Percentiles rank a stretch among this genome's conserved stretches.
phyloP scores from a whole-genome alignment of 1,139 yeast species.

The Blastobotrys petasosporus region DNA sequence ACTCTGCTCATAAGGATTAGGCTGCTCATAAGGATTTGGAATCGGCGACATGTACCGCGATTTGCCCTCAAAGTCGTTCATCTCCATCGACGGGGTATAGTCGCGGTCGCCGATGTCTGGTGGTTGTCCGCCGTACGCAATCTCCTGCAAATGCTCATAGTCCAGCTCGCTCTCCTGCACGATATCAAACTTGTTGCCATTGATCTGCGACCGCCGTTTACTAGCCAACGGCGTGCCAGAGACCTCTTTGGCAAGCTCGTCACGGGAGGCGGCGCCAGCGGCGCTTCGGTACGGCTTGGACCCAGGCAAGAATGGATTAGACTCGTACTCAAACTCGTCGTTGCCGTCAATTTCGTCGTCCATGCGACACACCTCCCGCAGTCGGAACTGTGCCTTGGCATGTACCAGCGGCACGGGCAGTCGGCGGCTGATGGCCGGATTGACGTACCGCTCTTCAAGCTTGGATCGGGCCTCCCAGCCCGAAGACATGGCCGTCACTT shows the following conservation, averaged over 20 bases:
- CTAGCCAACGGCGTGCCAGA: neutral
- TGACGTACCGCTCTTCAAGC: constrained; percentile 28
- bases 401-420: constrained; percentile 35
- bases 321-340: constrained; percentile 15
- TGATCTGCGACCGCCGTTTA: constrained; percentile 12
- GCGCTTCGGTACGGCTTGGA: constrained; percentile 1
- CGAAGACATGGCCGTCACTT: constrained; percentile 12
- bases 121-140: constrained; percentile 3
- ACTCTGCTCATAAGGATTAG: neutral
- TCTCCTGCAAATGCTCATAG: constrained; percentile 22
- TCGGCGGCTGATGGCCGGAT: constrained; percentile 30
- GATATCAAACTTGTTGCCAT: constrained; percentile 25
- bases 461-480: constrained; percentile 14
- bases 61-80: too few species aligned
- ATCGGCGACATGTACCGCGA: neutral
- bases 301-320: constrained; percentile 15
- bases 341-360: constrained; percentile 12
- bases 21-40: neutral
- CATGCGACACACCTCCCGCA: constrained; percentile 21
- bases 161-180: constrained; percentile 28
- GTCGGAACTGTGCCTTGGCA: constrained; percentile 24
- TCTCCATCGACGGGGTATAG: too few species aligned
- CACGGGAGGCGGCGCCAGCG: too few species aligned
- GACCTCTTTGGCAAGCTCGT: too few species aligned
- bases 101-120: neutral